Conservation (phyloP, 2,329 filamentous ascomycete species). For the Exophiala xenobiotica region DNA sequence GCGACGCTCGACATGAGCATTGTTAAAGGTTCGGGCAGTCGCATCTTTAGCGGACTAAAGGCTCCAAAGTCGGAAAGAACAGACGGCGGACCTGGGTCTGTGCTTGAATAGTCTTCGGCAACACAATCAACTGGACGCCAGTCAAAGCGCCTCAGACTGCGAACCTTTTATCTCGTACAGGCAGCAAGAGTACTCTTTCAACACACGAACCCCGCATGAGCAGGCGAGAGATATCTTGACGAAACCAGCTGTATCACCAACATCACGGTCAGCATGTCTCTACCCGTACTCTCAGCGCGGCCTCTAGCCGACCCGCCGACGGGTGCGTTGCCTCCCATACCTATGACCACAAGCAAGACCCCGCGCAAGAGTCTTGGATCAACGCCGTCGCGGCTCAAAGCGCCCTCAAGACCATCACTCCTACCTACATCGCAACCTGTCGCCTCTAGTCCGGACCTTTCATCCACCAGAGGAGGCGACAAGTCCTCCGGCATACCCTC, state of each 20-base stretch:
- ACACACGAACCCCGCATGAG: conserved; percentile 12
- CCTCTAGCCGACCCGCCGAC: conserved; percentile 65
- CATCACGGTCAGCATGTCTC: conserved; percentile 19
- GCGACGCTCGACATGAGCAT: conserved; percentile 7
- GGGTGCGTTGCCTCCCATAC: conserved; percentile 70
- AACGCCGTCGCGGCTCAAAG: conserved; percentile 30
- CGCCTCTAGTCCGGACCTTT: conserved; percentile 56
- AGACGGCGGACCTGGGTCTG: conserved; percentile 2
- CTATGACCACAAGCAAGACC: conserved; percentile 61
- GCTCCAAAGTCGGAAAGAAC: neutral
- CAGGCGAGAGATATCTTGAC: conserved; percentile 3
- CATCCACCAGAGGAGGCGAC: conserved; percentile 56
- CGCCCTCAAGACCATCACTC: conserved; percentile 50
- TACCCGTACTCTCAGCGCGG: conserved; percentile 45
- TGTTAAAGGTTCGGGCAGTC: neutral
- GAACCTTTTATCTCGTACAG: neutral
- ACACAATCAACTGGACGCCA: neutral
- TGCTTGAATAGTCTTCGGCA: conserved; percentile 1
- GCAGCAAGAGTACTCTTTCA: neutral
- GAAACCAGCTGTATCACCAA: conserved; percentile 2
- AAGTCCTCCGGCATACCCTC: conserved; percentile 45
- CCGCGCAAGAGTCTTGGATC: conserved; percentile 61
- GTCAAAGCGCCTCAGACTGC: neutral
- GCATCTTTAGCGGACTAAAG: conserved; percentile 1
- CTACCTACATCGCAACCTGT: conserved; percentile 51